Base-by-base conservation (phyloP, 305 asterid genomes). In the Salvia sclarea region DNA sequence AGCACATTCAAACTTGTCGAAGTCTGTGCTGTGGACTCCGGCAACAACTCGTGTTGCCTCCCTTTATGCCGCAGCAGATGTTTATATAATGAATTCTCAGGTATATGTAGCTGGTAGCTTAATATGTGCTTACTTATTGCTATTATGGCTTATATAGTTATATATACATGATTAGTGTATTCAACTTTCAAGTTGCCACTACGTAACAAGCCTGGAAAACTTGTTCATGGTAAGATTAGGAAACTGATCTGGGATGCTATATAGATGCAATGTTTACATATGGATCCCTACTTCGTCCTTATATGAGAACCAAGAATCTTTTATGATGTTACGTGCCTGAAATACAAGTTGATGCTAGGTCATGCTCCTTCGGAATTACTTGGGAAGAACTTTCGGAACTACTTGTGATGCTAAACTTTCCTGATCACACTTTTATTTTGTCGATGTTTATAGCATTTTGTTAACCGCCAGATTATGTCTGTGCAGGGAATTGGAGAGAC, bases 401-500 rank as follows among this genome's bases (percentile, higher is more conserved):
- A 41, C 48, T 41, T 41, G 47, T 12, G 47, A 40, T 40, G 48
- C 48, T 41, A 12, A 40, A 41, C 48, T 13, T 41, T 41, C 5
- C 48, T 41, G 48, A 41, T 41, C 17, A 7, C 48, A 12, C 47
- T 14, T 9, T 48, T 47, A n/a, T 5, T 52, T n/a, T 40, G 44
- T 37, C 25, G 6, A 3, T 17, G 30, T 62, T 28, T 54, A 30
- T 61, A 22, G 48, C 49, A 47, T 35, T 50, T 2, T 4, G 22
- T 66, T 11, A 35, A 56, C 62, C 50, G 28, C 66, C 66, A 30
- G 30, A 45, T 64, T 68, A 44, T 31, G 45, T 55, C 21, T 74
- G 9, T 81, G 75, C 92, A 95, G 99, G 99, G 99, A 68, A 81
- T 91, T 16, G 99, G 99, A 41, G 97, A 95, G 88, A 91, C 99